A percentile compares a stretch with the other conserved stretches of the same genome.
Conservation (phyloP, 257 asterid species). For the Schizonepeta tenuifolia region DNA sequence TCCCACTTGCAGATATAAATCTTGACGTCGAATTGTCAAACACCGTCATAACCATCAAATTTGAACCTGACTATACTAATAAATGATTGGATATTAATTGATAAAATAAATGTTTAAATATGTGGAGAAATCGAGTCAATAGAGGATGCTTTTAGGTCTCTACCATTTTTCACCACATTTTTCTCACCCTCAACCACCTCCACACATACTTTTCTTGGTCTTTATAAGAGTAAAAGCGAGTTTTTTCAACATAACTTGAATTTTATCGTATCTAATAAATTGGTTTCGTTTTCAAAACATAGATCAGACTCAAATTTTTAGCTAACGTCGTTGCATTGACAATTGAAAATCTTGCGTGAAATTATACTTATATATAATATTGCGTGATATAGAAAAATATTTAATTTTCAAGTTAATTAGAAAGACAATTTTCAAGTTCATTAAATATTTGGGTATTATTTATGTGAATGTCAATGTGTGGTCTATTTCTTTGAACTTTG, state of each 20-base stretch:
- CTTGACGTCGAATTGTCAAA: constrained; percentile 8
- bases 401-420: too few relatives aligned
- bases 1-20: background rate
- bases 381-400: too few relatives aligned
- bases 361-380: too few relatives aligned
- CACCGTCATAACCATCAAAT: constrained; percentile 12
- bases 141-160: constrained; percentile 31
- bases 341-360: too few relatives aligned
- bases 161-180: constrained; percentile 20
- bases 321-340: too few relatives aligned
- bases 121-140: constrained; percentile 25
- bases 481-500: too few relatives aligned
- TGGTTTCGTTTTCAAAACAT: too few relatives aligned
- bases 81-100: background rate
- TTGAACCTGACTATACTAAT: background rate
- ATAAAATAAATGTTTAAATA: background rate
- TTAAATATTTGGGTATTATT: too few relatives aligned
- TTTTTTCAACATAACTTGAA: background rate
- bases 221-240: background rate
- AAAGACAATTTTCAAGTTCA: too few relatives aligned
- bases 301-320: too few relatives aligned
- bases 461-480: too few relatives aligned
- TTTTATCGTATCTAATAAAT: background rate
- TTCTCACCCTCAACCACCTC: constrained; percentile 25
- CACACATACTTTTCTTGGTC: constrained; percentile 9